Base-by-base conservation (phyloP, 495 filamentous ascomycete genomes). In the Astrothelium macrocarpum region DNA sequence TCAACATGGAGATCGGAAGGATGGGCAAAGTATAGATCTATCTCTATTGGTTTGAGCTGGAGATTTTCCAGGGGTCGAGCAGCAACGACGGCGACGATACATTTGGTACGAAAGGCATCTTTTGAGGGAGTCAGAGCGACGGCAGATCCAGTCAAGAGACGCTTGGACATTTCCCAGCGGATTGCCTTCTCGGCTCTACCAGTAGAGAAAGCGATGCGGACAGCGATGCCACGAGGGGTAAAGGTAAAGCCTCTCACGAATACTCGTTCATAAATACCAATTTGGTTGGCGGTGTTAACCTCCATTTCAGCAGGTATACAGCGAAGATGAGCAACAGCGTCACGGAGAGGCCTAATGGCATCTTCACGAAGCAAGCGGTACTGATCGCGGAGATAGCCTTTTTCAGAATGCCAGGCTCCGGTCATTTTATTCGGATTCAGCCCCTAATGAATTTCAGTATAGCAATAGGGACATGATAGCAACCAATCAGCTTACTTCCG, bases 211-310 rank as follows among this genome's bases (percentile, higher is more conserved):
- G 81, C 81, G 16, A 94, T 73, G 34, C 86, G 83, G 43, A 81
- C 80, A 20, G 87, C 85, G 12, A 90, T 77, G 0, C 89, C 90
- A 20, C 80, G 74, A 7, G 72, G 73, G 1, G 86, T 76, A 69
- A 90, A 84, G 0, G 85, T 82, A 26, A 90, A 75, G 0, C 83
- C 83, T 29, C 71, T 79, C 45, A 94, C 32, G 60, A 72, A 66
- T 65, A 90, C 90, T 70, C 87, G 84, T 2, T 90, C 89, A 66
- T 96, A 96, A 53, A 95, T 76, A 11, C 82, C 84, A 3, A 87
- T 75, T 4, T 79, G 80, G 53, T 90, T 63, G 20, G 61, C 63
- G 45, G 61, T 73, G 14, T 71, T 65, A 25, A 65, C 64, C 59
- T 75, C 75, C 20, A 65, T 62, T 14, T 43, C 46, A 7, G 25